phyloP scores from a whole-genome alignment of 2,329 filamentous ascomycete genomes.

The Colletotrichum plurivorum region DNA sequence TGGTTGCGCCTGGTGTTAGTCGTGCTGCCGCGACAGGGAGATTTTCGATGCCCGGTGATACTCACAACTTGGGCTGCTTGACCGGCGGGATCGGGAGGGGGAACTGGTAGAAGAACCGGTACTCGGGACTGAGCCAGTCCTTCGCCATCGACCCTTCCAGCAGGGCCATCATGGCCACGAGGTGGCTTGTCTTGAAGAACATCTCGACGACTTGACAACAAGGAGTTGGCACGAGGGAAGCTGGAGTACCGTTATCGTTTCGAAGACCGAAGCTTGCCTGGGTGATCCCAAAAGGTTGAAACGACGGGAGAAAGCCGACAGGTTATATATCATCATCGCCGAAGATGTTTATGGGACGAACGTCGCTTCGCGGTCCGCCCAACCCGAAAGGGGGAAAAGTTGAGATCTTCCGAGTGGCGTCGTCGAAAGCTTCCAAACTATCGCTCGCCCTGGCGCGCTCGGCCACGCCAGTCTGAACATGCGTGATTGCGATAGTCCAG shows the following conservation, averaged over 20 bases:
- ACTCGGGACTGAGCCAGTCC: constrained; percentile 50
- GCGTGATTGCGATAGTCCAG: background rate
- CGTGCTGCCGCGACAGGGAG: background rate
- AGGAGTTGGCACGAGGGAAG: background rate
- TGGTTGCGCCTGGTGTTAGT: constrained; percentile 34
- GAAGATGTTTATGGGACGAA: background rate
- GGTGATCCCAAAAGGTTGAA: background rate
- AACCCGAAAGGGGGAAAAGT: background rate
- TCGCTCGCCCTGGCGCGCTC: constrained; percentile 9
- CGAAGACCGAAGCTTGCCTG: background rate
- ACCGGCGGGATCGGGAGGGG: constrained; percentile 61
- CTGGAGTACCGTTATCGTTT: background rate
- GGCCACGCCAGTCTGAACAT: constrained; percentile 15
- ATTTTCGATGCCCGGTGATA: too few species aligned
- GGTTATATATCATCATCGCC: constrained; percentile 7
- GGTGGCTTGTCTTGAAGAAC: constrained; percentile 18
- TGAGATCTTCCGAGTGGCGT: constrained; percentile 20
- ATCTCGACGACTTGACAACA: background rate
- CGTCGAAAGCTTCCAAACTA: constrained; percentile 2
- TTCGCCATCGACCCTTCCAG: constrained; percentile 25
- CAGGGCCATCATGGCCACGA: constrained; percentile 28
- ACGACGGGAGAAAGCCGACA: background rate
- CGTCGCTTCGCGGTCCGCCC: constrained; percentile 1
- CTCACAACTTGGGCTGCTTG: constrained; percentile 57
- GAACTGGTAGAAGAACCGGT: constrained; percentile 54